A percentile compares a stretch with the other conserved stretches of the same genome.
Evolutionary conservation across 345 rosid genomes (phyloP).

Genomic region (Camelina sativa): DNA sequence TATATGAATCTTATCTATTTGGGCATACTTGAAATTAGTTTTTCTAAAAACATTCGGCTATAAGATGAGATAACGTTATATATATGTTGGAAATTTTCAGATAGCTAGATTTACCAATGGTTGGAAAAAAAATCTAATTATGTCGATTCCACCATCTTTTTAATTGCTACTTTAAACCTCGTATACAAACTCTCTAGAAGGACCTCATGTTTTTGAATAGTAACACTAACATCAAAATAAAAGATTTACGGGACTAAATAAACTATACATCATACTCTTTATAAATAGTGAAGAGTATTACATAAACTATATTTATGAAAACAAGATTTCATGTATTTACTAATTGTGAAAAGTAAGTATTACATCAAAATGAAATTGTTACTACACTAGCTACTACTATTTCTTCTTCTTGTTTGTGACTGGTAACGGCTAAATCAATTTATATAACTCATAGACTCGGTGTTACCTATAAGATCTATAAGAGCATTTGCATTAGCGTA

Average conservation of each 20-base stretch:
- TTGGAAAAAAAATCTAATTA: no score
- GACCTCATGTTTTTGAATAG: no score
- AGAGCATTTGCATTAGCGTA: no score
- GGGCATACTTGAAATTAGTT: not conserved
- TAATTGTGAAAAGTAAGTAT: not conserved
- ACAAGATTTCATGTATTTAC: not conserved
- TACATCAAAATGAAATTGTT: no score
- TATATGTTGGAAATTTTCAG: not conserved
- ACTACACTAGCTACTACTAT: not conserved
- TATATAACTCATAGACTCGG: not conserved
- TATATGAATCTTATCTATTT: conserved; percentile 25
- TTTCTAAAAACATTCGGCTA: not conserved
- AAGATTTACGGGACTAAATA: not conserved
- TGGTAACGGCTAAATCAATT: not conserved
- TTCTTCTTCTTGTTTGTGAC: not conserved
- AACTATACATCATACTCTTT: not conserved
- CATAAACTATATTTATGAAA: not conserved
- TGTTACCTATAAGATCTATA: not conserved
- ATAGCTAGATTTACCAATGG: no score
- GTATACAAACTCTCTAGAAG: no score
- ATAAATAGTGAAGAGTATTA: not conserved
- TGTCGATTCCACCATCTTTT: no score
- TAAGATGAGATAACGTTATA: not conserved
- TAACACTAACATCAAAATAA: no score
- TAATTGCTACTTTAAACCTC: no score